Evolutionary conservation across 2,329 filamentous ascomycete genomes (phyloP).

Genomic region (Apiospora aurea): DNA sequence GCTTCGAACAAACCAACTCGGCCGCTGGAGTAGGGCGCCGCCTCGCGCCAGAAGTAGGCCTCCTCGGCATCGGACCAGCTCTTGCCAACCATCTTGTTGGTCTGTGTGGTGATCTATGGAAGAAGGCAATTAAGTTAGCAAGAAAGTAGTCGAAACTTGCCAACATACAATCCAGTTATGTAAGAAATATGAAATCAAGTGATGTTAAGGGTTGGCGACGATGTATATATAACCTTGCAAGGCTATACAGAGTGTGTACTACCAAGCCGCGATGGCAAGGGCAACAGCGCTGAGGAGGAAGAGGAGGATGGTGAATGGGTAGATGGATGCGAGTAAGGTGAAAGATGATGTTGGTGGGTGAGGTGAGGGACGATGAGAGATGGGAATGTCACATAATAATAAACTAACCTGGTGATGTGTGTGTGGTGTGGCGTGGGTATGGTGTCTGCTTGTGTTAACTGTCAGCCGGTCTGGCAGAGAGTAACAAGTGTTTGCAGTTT

Average conservation of each 20-base stretch:
- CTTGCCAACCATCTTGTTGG: constrained; percentile 55
- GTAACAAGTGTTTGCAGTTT: background rate
- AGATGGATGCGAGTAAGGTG: background rate
- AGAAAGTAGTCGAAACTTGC: background rate
- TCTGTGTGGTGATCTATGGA: too few relatives aligned
- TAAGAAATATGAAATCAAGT: background rate
- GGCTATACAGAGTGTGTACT: background rate
- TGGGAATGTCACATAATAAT: background rate
- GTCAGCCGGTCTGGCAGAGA: background rate
- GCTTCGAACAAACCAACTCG: constrained; percentile 36
- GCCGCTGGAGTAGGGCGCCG: constrained; percentile 48
- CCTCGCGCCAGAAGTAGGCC: constrained; percentile 53
- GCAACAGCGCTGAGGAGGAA: background rate
- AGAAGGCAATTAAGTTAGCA: background rate
- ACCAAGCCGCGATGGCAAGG: background rate
- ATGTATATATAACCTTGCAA: background rate
- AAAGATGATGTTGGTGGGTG: background rate
- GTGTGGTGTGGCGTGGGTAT: background rate
- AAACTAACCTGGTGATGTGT: background rate
- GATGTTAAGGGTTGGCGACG: background rate
- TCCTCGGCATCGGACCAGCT: constrained; percentile 59
- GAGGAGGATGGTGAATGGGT: background rate
- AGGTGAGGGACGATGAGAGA: background rate
- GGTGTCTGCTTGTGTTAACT: too few relatives aligned
- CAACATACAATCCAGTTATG: background rate